Base-by-base conservation (phyloP, 2,329 filamentous ascomycete species). In the Cladosporium sp. region DNA sequence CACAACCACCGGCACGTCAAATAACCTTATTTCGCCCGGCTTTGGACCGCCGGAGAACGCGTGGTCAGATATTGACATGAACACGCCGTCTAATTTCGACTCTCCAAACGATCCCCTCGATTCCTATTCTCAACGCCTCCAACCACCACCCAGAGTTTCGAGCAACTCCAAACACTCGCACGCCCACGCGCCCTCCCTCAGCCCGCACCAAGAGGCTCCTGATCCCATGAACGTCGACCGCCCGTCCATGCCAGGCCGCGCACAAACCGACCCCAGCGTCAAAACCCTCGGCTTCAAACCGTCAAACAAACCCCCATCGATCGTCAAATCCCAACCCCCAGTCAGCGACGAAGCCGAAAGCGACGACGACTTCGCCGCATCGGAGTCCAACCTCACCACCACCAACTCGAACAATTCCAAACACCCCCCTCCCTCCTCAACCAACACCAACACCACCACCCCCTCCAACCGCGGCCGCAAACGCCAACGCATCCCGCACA, bases 401-500 rank as follows among this genome's bases (percentile, higher is more conserved):
- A n/a, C 32, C 32, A 17, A 36, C n/a, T 15, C 11, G 12, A 12
- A 58, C n/a, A n/a, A 57, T 37, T 4, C 32, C 32, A 36, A 36
- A n/a, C 32, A 32, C 30, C 51, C 49, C 13, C 40, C 32, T 22
- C 56, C 60, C 15, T 44, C 29, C 29, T 51, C 47, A 6, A n/a
- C n/a, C n/a, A n/a, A n/a, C n/a, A 48, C 50, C 32, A 55, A 53
- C 15, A 50, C 43, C 15, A 59, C 58, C 32, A 52, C 50, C n/a
- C 49, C 47, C 18, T 58, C 59, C 39, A 54, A 51, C 12, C 58
- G 64, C 40, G 61, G 59, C 53, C 51, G 63, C 22, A 64, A 64
- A 43, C 64, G 64, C 4, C 62, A 65, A 45, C 65, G 65, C 42
- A 66, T 68, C 40, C 65, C 65, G 6, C 66, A 69, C 48, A 68